Conservation (phyloP, 768 basidiomycete genomes). For the Serendipita sp. region DNA sequence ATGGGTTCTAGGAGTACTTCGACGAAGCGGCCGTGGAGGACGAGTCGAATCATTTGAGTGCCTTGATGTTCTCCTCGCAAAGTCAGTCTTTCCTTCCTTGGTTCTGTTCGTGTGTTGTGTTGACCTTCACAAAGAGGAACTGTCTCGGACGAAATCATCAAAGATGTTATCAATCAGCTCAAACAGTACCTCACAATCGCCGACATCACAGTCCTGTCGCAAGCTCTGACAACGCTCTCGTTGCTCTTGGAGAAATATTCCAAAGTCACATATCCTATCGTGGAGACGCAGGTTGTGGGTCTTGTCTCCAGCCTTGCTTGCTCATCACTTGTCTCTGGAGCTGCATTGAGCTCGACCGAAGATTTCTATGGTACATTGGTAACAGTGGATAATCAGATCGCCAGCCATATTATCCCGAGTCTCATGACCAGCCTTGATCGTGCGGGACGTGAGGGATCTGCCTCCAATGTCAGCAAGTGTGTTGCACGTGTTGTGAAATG, state of each 20-base stretch:
- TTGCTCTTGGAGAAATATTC: conserved; percentile 56
- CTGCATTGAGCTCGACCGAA: conserved; percentile 65
- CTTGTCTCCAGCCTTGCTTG: conserved; percentile 56
- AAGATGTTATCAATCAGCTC: conserved; percentile 53
- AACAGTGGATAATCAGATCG: conserved; percentile 65
- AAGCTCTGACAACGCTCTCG: conserved; percentile 48
- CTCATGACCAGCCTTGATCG: conserved; percentile 53
- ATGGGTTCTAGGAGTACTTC: conserved; percentile 57
- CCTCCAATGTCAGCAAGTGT: conserved; percentile 66
- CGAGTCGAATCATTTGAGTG: conserved; percentile 69
- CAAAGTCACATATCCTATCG: conserved; percentile 49
- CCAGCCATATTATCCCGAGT: conserved; percentile 64
- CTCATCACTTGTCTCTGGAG: conserved; percentile 62
- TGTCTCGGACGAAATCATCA: conserved; percentile 41
- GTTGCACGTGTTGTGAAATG: conserved; percentile 68
- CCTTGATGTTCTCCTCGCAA: conserved; percentile 51
- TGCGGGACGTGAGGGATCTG: conserved; percentile 31
- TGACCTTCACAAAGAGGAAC: background rate
- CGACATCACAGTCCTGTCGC: conserved; percentile 66
- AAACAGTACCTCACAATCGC: conserved; percentile 55
- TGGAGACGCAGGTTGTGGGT: conserved; percentile 47
- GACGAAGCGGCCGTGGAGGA: conserved; percentile 61
- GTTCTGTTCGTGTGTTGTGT: background rate
- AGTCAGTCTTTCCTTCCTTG: conserved; percentile 24
- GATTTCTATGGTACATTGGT: conserved; percentile 73